Conservation (phyloP, 768 basidiomycete species). For the Tephrocybe sp. region DNA sequence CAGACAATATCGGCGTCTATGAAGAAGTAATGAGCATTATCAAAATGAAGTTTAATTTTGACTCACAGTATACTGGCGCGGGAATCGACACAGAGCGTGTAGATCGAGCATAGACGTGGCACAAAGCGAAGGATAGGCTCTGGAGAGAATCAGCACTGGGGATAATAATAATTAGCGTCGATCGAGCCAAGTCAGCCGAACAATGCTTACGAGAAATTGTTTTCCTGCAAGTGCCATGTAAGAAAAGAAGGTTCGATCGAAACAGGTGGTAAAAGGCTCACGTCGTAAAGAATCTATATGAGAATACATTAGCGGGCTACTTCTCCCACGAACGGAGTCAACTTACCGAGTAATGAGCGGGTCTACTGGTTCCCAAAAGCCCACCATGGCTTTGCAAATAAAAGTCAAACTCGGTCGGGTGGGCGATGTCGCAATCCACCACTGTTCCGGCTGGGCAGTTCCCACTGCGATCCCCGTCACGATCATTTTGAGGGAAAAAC, state of each 20-base stretch:
- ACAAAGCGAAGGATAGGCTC: slow-evolving; percentile 62
- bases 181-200: neutral
- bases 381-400: slow-evolving; percentile 80
- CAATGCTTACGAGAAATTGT: slow-evolving; percentile 54
- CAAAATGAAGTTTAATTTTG: neutral
- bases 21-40: neutral
- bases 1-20: slow-evolving; percentile 44
- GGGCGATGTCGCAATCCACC: slow-evolving; percentile 67
- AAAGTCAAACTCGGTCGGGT: slow-evolving; percentile 77
- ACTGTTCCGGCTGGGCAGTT: slow-evolving; percentile 82
- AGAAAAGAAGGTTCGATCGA: neutral
- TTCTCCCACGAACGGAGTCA: neutral
- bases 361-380: slow-evolving; percentile 69
- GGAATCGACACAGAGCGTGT: slow-evolving; percentile 84
- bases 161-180: neutral
- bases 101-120: slow-evolving; percentile 62
- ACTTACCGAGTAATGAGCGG: slow-evolving; percentile 46
- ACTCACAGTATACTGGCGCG: slow-evolving; percentile 78
- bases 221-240: slow-evolving; percentile 34
- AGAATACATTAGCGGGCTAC: neutral
- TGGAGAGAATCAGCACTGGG: slow-evolving; percentile 60
- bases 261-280: slow-evolving; percentile 24
- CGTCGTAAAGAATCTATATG: slow-evolving; percentile 41
- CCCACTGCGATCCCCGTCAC: slow-evolving; percentile 65
- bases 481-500: slow-evolving; percentile 31